phyloP scores from a whole-genome alignment of 176 grass and related monocot species.

The Microstegium vimineum region DNA sequence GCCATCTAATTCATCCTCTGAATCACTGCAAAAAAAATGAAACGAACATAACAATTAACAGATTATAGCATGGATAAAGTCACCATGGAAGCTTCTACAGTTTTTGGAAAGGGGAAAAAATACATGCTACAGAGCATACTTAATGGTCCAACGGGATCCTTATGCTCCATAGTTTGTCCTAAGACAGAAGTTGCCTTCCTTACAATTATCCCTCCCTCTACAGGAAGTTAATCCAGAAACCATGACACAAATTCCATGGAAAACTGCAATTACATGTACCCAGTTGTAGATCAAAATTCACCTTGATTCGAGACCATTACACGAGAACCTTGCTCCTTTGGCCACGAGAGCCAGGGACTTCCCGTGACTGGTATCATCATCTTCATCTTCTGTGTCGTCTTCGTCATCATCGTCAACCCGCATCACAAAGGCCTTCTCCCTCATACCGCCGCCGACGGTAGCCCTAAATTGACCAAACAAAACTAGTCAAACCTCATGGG shows the following conservation, averaged over 20 bases:
- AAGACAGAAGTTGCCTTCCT: not conserved
- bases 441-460: not conserved
- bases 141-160: not conserved
- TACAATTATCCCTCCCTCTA: not conserved
- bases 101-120: not conserved
- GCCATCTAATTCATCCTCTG: constrained; percentile 34
- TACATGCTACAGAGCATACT: not conserved
- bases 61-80: not conserved
- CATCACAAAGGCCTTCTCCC: constrained; percentile 51
- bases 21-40: constrained; percentile 47
- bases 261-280: not conserved
- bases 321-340: constrained; percentile 28
- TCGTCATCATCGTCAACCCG: constrained; percentile 47
- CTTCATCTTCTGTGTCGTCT: constrained; percentile 30
- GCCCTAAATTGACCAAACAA: constrained; percentile 24
- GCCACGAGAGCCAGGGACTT: not conserved
- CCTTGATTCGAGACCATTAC: constrained; percentile 24
- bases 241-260: not conserved
- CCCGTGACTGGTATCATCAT: not conserved
- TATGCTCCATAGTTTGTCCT: constrained; percentile 1
- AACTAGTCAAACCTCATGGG: not conserved
- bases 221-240: constrained; percentile 2
- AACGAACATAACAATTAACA: not conserved
- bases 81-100: not conserved
- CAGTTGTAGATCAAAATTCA: constrained; percentile 16